Percentiles rank a stretch among this genome's conserved stretches.
Conservation (phyloP, 495 filamentous ascomycete genomes). For the Evernia prunastri region DNA sequence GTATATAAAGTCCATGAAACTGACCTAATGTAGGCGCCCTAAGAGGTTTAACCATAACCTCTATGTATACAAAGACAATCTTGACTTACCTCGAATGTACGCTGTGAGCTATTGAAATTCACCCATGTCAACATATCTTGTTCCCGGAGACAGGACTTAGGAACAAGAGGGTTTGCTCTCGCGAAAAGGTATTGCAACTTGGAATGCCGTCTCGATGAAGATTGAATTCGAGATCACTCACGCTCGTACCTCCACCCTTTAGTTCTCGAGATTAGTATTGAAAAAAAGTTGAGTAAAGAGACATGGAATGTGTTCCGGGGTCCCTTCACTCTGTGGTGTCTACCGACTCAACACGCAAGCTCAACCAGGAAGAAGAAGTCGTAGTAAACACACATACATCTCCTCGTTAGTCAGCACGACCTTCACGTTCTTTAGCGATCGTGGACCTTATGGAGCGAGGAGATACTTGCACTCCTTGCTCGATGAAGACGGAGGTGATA, state of each 20-base stretch:
- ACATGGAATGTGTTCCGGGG: background rate
- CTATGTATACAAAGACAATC: background rate
- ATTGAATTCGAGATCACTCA: background rate
- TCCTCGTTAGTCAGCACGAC: conserved; percentile 41
- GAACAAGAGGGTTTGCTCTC: background rate
- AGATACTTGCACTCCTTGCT: conserved; percentile 44
- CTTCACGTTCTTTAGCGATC: conserved; percentile 6
- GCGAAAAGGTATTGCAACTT: background rate
- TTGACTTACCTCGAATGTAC: conserved; percentile 72
- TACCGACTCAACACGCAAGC: background rate
- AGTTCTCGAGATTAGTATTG: background rate
- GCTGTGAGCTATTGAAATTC: conserved; percentile 50
- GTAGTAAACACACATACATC: conserved; percentile 35
- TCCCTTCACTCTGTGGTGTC: background rate
- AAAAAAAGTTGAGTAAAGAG: background rate
- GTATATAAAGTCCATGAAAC: background rate
- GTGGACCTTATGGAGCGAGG: background rate
- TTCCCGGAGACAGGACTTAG: background rate
- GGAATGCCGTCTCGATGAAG: background rate
- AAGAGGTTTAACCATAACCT: background rate
- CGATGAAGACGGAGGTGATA: conserved; percentile 72
- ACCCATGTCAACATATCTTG: background rate
- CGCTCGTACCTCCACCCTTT: conserved; percentile 1
- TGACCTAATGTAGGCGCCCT: conserved; percentile 77
- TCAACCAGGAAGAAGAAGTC: background rate